These are phyloP conservation scores for Punica granatum DNA, from an alignment of 345 rosid genomes.

Conservation along the genomic window DNA sequence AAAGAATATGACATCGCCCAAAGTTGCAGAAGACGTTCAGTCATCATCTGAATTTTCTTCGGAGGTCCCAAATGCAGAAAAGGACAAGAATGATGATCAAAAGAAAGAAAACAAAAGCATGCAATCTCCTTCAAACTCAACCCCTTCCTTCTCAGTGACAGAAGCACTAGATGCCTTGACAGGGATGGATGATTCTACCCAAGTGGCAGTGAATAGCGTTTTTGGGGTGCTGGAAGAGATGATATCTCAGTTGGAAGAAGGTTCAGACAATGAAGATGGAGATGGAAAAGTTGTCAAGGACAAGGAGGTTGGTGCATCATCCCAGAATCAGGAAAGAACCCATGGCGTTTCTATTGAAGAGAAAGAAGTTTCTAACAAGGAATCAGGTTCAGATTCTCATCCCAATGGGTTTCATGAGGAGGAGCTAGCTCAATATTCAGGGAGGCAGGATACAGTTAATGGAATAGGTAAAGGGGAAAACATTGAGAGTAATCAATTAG, in stretches of 20 bases:
- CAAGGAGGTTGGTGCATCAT: conserved; percentile 18
- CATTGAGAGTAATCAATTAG: conserved; percentile 21
- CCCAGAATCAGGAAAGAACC: conserved; percentile 17
- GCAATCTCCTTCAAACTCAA: conserved; percentile 38
- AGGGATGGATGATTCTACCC: conserved; percentile 93
- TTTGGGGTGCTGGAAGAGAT: conserved; percentile 87
- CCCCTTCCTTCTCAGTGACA: conserved; percentile 45
- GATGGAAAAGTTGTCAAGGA: conserved; percentile 25
- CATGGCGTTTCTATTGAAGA: conserved; percentile 14
- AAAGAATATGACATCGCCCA: conserved; percentile 27
- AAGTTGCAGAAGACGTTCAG: conserved; percentile 29
- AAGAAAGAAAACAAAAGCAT: conserved; percentile 40
- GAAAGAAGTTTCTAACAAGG: conserved; percentile 18
- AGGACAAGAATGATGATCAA: conserved; percentile 40
- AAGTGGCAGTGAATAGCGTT: conserved; percentile 91
- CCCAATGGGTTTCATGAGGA: conserved; percentile 21
- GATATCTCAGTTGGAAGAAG: conserved; percentile 70
- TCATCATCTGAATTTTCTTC: conserved; percentile 31
- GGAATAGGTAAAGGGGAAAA: conserved; percentile 6
- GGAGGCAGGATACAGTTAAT: conserved; percentile 5
- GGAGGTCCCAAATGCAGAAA: conserved; percentile 43
- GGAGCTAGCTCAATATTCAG: conserved; percentile 16
- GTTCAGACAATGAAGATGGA: conserved; percentile 33
- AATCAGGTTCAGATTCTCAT: conserved; percentile 11
- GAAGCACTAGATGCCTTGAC: conserved; percentile 84